phyloP scores from a whole-genome alignment of 164 flowering plant species.

The Piper longum region DNA sequence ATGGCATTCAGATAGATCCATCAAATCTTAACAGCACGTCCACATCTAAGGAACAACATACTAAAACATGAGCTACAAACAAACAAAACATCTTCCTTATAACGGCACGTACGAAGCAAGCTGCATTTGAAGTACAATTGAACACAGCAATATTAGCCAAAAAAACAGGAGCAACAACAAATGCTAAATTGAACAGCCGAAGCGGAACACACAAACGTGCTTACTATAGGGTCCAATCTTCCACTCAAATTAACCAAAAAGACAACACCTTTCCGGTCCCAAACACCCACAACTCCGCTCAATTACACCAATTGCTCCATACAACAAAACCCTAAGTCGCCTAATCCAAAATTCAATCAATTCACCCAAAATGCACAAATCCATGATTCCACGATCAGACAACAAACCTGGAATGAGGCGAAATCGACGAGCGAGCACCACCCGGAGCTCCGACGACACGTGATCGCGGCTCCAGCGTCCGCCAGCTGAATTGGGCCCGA shows the following conservation, averaged over 20 bases:
- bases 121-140: too few species aligned
- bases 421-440: background rate
- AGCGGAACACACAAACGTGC: too few species aligned
- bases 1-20: background rate
- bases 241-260: background rate
- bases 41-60: too few species aligned
- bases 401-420: background rate
- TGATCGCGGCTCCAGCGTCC: background rate
- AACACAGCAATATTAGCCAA: too few species aligned
- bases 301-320: background rate
- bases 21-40: too few species aligned
- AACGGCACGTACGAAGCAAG: too few species aligned
- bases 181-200: too few species aligned
- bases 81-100: too few species aligned
- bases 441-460: background rate
- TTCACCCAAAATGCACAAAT: background rate
- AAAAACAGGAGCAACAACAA: too few species aligned
- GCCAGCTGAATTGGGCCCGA: background rate
- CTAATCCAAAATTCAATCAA: background rate
- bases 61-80: too few species aligned
- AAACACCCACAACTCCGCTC: background rate
- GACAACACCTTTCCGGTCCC: background rate
- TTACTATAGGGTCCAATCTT: too few species aligned
- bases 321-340: background rate
- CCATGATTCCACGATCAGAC: background rate